Base-by-base conservation (phyloP, 108 stramenopile species). In the Craspedostauros australis region DNA sequence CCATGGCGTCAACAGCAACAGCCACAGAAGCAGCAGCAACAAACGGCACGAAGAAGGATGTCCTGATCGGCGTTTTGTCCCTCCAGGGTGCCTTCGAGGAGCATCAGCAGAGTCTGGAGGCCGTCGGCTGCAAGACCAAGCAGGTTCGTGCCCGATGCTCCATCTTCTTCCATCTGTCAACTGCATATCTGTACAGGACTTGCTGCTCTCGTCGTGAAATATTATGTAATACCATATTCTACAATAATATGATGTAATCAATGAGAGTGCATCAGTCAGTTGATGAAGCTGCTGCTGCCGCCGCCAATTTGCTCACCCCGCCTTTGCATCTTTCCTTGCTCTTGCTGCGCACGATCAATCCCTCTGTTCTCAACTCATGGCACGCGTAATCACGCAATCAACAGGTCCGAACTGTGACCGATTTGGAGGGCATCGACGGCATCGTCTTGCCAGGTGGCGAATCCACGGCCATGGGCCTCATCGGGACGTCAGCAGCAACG, bases 401-500 rank as follows among this genome's bases (percentile, higher is more conserved):
- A 51, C 65, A 95, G 88, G 81, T 98, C 19, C 70, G 93, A 32
- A 80, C 87, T 19, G 84, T 88, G 1, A 54, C 63, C 8, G 90
- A 97, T 46, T 70, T 98, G 46, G 58, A 62, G 25, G 63, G 52
- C 3, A 46, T 96, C 28, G 95, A 97, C 61, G 98, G 88, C 5
- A 76, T 99, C 28, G 77, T 99, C 9, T 65, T 99, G n/a, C 98
- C 98, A 6, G 98, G 96, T 12, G 95, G 96, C 9, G 98, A 99
- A 83, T 94, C 93, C 36, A 99, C 98, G 2, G 95, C 98, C 26
- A 99, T 99, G 95, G 90, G 91, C 14, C 75, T 96, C 49, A 90
- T 95, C 55, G 90, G 89, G 9, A 73, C 64, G 19, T 50, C 54
- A 20, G 66, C 68, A 0, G 25, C 29, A 15, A 42, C 38, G 32